A percentile compares a stretch with the other conserved stretches of the same genome.
These are phyloP conservation scores for Lactarius tabidus DNA, from an alignment of 768 basidiomycete species.

Conservation along the genomic window DNA sequence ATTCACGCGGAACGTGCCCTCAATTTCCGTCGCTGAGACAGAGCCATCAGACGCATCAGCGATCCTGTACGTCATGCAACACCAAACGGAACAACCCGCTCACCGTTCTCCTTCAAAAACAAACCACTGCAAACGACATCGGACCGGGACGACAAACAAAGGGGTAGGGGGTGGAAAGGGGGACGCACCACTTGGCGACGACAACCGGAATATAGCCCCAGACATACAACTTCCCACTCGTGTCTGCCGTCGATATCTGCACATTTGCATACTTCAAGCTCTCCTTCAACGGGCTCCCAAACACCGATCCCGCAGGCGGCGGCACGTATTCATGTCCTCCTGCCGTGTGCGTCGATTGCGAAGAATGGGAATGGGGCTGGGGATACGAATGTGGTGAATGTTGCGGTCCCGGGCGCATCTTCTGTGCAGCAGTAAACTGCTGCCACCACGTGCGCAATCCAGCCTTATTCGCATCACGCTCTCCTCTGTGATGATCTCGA, in stretches of 20 bases:
- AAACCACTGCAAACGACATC: constrained; percentile 55
- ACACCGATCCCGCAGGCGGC: constrained; percentile 53
- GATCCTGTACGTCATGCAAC: neutral
- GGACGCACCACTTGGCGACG: constrained; percentile 87
- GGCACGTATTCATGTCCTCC: constrained; percentile 27
- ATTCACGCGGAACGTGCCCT: constrained; percentile 92
- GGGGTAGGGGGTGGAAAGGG: constrained; percentile 2
- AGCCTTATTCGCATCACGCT: neutral
- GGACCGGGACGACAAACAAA: constrained; percentile 15
- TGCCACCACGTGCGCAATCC: constrained; percentile 78
- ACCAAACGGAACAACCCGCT: constrained; percentile 17
- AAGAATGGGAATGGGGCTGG: neutral
- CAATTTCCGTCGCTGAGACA: constrained; percentile 80
- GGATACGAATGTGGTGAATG: neutral
- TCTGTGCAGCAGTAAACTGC: constrained; percentile 64
- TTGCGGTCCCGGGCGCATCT: constrained; percentile 41
- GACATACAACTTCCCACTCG: constrained; percentile 77
- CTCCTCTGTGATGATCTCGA: constrained; percentile 5
- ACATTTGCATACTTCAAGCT: constrained; percentile 85
- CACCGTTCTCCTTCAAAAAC: constrained; percentile 92
- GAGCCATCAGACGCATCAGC: constrained; percentile 7
- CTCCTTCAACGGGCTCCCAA: constrained; percentile 80
- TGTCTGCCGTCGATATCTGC: constrained; percentile 86
- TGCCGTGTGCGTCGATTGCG: constrained; percentile 11
- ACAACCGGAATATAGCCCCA: constrained; percentile 97